Percentiles rank a stretch among this genome's conserved stretches.
These are phyloP conservation scores for Aureobasidium lini DNA, from an alignment of 2,329 filamentous ascomycete genomes.

Conservation along the genomic window DNA sequence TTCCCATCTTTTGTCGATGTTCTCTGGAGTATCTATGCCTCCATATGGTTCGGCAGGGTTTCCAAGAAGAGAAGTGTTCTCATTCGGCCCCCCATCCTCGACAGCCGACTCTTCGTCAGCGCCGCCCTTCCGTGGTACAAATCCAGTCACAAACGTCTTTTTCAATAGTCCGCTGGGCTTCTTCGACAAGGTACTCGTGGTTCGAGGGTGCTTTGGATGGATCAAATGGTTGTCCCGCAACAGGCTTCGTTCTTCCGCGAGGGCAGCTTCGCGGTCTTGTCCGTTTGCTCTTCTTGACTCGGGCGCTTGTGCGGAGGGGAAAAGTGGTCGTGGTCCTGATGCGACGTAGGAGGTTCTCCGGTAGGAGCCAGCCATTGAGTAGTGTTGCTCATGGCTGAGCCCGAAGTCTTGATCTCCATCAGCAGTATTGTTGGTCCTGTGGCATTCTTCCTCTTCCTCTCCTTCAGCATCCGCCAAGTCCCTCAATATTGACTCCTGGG, in stretches of 20 bases:
- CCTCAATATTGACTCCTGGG: constrained; percentile 26
- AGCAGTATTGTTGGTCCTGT: background rate
- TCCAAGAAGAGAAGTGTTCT: constrained; percentile 19
- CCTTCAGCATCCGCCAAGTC: constrained; percentile 24
- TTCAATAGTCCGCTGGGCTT: constrained; percentile 1
- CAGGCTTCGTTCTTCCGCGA: constrained; percentile 51
- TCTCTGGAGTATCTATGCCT: constrained; percentile 40
- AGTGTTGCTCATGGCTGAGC: constrained; percentile 16
- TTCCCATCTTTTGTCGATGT: constrained; percentile 69
- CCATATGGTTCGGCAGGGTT: constrained; percentile 33
- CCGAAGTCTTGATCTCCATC: constrained; percentile 7
- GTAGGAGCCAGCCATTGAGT: constrained; percentile 58
- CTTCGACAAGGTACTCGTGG: constrained; percentile 15
- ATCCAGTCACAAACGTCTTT: constrained; percentile 1
- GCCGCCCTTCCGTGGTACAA: constrained; percentile 13
- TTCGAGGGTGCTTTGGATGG: constrained; percentile 42
- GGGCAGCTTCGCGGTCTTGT: constrained; percentile 46
- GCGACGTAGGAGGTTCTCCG: constrained; percentile 70
- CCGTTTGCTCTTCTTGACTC: constrained; percentile 42
- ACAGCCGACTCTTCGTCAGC: constrained; percentile 12
- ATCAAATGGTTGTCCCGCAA: constrained; percentile 54
- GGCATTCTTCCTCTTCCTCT: constrained; percentile 15
- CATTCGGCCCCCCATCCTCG: constrained; percentile 9
- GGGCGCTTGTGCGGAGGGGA: constrained; percentile 54
- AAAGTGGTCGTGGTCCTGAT: constrained; percentile 60